These are phyloP conservation scores for Rutstroemia sp. DNA, from an alignment of 2,329 filamentous ascomycete genomes.

Conservation along the genomic window DNA sequence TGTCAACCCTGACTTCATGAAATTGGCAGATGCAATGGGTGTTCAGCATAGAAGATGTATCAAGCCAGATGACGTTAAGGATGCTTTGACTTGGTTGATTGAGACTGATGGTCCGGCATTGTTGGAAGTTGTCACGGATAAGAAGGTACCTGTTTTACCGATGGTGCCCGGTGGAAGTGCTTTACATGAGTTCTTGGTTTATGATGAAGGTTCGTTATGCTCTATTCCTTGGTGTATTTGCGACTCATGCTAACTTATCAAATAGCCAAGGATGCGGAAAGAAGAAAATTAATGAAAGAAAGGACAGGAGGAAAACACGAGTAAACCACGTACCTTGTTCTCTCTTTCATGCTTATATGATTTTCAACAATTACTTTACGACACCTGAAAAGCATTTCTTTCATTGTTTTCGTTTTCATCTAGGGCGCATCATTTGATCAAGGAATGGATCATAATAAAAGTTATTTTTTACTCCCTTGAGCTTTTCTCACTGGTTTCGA, in stretches of 20 bases:
- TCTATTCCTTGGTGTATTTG: conserved; percentile 11
- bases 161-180: conserved; percentile 89
- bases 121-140: conserved; percentile 85
- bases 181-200: conserved; percentile 89
- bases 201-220: conserved; percentile 60
- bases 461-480: too few relatives aligned
- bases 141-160: conserved; percentile 88
- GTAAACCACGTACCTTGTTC: too few relatives aligned
- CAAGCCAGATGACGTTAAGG: conserved; percentile 70
- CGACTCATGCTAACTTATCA: conserved; percentile 30
- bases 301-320: conserved; percentile 36
- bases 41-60: conserved; percentile 65
- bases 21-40: conserved; percentile 85
- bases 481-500: too few relatives aligned
- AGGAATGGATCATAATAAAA: too few relatives aligned
- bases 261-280: conserved; percentile 58
- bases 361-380: too few relatives aligned
- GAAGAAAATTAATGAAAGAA: conserved; percentile 58
- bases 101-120: conserved; percentile 85
- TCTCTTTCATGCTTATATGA: too few relatives aligned
- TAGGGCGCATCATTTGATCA: too few relatives aligned
- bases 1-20: conserved; percentile 92
- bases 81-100: conserved; percentile 81
- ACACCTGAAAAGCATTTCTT: too few relatives aligned
- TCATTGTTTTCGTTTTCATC: too few relatives aligned